phyloP scores from a whole-genome alignment of 73 alveolate genomes.

The Blepharisma japonicum region DNA sequence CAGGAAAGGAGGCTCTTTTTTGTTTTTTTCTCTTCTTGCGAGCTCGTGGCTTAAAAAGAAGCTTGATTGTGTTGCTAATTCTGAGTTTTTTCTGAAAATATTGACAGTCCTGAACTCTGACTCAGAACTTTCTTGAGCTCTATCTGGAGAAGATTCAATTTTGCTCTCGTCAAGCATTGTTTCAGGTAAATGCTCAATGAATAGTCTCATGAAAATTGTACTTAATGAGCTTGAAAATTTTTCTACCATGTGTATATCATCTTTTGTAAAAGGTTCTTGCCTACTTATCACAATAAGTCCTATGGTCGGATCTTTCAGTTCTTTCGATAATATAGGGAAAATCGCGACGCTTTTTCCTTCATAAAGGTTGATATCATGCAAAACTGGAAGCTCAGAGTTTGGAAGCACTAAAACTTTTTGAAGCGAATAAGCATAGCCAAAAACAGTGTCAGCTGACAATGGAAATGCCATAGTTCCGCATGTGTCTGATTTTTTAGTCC shows the following conservation, averaged over 20 bases:
- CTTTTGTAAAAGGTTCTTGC: background rate
- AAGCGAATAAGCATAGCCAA: background rate
- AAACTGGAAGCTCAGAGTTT: background rate
- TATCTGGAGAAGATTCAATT: background rate
- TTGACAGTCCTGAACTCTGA: background rate
- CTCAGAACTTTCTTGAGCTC: too few relatives aligned
- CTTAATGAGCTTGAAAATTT: background rate
- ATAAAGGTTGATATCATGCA: conserved; percentile 6
- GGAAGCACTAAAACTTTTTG: background rate
- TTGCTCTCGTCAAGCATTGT: background rate
- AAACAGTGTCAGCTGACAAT: conserved; percentile 1
- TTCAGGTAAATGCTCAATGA: background rate
- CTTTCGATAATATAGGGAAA: background rate
- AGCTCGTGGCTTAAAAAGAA: background rate
- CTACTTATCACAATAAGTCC: background rate
- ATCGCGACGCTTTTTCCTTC: background rate
- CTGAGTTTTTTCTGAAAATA: background rate
- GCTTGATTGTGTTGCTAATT: background rate
- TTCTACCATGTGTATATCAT: background rate
- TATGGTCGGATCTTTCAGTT: background rate
- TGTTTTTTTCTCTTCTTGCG: background rate
- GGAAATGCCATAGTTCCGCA: conserved; percentile 7
- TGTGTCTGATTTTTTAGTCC: conserved; percentile 11
- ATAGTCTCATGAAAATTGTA: background rate
- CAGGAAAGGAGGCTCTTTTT: background rate